phyloP scores from a whole-genome alignment of 2,329 filamentous ascomycete species.

The Tolypocladium endophyticum region DNA sequence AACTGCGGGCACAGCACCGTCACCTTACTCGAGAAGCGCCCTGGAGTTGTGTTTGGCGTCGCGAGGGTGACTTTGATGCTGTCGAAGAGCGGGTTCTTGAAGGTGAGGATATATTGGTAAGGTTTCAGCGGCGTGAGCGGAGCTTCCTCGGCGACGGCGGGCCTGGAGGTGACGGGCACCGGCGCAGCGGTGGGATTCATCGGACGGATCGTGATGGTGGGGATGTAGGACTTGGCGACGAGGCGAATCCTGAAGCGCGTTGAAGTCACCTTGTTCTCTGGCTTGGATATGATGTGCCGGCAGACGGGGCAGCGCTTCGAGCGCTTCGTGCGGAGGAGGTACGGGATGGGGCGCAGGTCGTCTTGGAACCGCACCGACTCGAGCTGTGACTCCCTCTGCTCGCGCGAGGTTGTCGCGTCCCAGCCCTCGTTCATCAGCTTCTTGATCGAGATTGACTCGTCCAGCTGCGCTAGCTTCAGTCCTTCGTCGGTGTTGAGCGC shows the following conservation, averaged over 20 bases:
- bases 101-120: conserved; percentile 75
- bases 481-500: conserved; percentile 63
- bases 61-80: conserved; percentile 78
- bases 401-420: conserved; percentile 45
- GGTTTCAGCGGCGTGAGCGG: conserved; percentile 46
- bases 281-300: conserved; percentile 90
- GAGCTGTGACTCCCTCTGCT: conserved; percentile 38
- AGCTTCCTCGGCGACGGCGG: conserved; percentile 17
- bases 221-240: conserved; percentile 80
- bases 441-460: conserved; percentile 51
- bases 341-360: conserved; percentile 71
- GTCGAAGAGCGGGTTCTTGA: conserved; percentile 93
- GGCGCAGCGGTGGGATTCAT: conserved; percentile 31
- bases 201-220: conserved; percentile 64
- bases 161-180: conserved; percentile 23
- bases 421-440: conserved; percentile 50
- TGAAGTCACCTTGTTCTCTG: conserved; percentile 79
- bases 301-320: conserved; percentile 89
- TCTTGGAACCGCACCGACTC: conserved; percentile 54
- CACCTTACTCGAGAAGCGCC: conserved; percentile 65
- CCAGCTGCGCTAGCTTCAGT: conserved; percentile 49
- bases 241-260: conserved; percentile 89
- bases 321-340: conserved; percentile 79
- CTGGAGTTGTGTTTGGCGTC: conserved; percentile 69
- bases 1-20: conserved; percentile 93